Base-by-base conservation (phyloP, 2,329 filamentous ascomycete species). In the Torrubiella hemipterigena region DNA sequence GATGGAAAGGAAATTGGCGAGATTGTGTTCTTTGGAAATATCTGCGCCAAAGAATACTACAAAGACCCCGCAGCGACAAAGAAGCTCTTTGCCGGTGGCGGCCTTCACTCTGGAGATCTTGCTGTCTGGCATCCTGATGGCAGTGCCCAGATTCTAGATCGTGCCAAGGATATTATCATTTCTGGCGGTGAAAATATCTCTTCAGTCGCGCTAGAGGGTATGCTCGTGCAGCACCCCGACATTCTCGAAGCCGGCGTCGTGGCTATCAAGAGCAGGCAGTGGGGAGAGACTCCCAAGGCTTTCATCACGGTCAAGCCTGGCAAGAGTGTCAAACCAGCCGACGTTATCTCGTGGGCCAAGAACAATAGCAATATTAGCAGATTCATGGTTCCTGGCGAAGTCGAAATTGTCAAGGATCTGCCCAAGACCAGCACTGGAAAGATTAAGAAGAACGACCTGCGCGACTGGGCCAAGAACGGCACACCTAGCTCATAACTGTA, bases 401-500 rank as follows among this genome's bases (percentile, higher is more conserved):
- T 78, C 1, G 83, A 93, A 54, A 63, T 96, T 26, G 73, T 98
- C n/a, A 43, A 61, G 6, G 87, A 95, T 54, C 63, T 98, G 41
- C 91, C 91, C 8, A 98, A 98, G 70, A 98, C 91, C 17, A 91
- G 82, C 54, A 98, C 91, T 1, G 91, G 91, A 4, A 98, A 98
- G 68, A 69, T 96, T 37, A 79, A 85, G 69, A 98, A 98, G 73
- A 96, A 94, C 47, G 73, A 93, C 6, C 56, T 98, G 33, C 65
- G 91, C 37, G 80, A 84, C 43, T 94, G 87, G 89, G 82, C 81
- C 3, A 83, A 73, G 48, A 33, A 27, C 7, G 30, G 27, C 26
- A 4, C 29, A 6, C 22, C 22, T 24, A n/a, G 12, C 6, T 24
- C 22, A n/a, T 24, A 11, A 12, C 5, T 6, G 5, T 24, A 24